Percentiles rank a stretch among this genome's conserved stretches.
Evolutionary conservation across 202 grass and related monocot species (phyloP).

Genomic region (Zoysia matrella): DNA sequence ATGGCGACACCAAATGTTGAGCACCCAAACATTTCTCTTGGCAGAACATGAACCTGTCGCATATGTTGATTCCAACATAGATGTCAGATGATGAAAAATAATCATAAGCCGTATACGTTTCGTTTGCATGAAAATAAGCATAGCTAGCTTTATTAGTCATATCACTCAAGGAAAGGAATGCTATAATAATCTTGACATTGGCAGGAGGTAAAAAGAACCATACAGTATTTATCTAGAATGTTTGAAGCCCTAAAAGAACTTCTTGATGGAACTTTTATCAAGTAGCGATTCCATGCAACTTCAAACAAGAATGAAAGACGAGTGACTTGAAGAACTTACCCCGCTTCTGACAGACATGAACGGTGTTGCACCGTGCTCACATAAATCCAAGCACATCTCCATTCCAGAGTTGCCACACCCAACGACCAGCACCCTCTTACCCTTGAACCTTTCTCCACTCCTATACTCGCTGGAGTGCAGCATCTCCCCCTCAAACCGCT

Average conservation of each 20-base stretch:
- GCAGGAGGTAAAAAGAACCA: background rate
- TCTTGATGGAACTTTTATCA: background rate
- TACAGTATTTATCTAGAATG: background rate
- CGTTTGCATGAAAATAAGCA: background rate
- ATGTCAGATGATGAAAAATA: background rate
- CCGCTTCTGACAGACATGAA: conserved; percentile 95
- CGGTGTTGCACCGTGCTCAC: conserved; percentile 76
- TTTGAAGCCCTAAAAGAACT: background rate
- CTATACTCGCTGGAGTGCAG: conserved; percentile 86
- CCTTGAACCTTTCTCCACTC: conserved; percentile 72
- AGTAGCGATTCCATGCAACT: background rate
- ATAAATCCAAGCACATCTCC: conserved; percentile 95
- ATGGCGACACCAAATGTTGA: conserved; percentile 82
- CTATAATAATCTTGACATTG: background rate
- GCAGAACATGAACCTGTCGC: conserved; percentile 83
- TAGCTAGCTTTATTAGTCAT: background rate
- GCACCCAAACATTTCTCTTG: conserved; percentile 78
- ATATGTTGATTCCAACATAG: background rate
- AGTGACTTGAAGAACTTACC: conserved; percentile 40
- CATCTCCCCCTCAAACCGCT: conserved; percentile 67
- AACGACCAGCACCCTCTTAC: conserved; percentile 77
- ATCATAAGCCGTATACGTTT: background rate
- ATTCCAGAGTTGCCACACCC: conserved; percentile 97
- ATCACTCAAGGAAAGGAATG: background rate
- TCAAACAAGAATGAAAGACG: too few species aligned